Conservation (phyloP, 2,329 filamentous ascomycete genomes). For the Ophiostoma tasmaniense region DNA sequence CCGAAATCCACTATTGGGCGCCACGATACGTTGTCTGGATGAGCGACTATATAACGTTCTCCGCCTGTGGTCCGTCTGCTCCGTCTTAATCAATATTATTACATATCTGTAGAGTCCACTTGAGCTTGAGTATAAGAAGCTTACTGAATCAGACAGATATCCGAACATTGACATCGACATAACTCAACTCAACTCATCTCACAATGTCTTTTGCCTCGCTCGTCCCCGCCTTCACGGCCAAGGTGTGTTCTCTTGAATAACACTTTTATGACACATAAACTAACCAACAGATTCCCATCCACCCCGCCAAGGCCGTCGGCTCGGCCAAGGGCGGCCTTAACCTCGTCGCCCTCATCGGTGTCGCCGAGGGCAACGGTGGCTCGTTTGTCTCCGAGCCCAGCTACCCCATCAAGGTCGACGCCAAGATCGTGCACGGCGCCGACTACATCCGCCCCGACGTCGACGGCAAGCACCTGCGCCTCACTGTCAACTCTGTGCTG, state of each 20-base stretch:
- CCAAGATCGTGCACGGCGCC: slow-evolving; percentile 31
- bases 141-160: no score
- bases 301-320: slow-evolving; percentile 26
- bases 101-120: no score
- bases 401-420: slow-evolving; percentile 33
- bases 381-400: slow-evolving; percentile 29
- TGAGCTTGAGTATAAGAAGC: no score
- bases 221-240: slow-evolving; percentile 34
- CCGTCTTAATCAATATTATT: neutral
- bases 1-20: neutral
- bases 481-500: slow-evolving; percentile 32
- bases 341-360: slow-evolving; percentile 25
- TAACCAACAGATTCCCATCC: slow-evolving; percentile 23
- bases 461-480: slow-evolving; percentile 29
- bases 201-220: slow-evolving; percentile 34
- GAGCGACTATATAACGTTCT: neutral
- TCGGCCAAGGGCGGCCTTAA: slow-evolving; percentile 26
- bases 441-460: slow-evolving; percentile 35
- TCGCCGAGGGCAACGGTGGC: slow-evolving; percentile 23
- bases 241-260: slow-evolving; percentile 26
- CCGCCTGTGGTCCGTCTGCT: neutral
- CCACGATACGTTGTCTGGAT: neutral
- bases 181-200: neutral
- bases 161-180: no score
- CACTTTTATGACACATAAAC: no score